Evolutionary conservation across 164 flowering plant genomes (phyloP), one percentile per base, ranked within the genome.

Genomic region (Taxillus chinensis): DNA sequence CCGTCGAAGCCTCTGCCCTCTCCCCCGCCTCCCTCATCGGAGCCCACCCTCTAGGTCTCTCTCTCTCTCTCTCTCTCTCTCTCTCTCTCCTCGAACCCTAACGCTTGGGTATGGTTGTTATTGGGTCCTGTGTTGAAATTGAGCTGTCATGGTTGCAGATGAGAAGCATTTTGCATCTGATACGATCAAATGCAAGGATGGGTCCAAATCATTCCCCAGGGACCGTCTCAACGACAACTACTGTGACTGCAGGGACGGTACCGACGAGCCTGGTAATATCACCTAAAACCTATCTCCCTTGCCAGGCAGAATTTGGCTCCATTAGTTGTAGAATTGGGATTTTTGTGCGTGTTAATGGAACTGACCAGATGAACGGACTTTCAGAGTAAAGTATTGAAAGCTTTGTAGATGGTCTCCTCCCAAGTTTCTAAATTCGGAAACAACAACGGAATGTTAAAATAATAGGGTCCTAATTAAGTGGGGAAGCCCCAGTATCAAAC

Each of bases 161-260:
- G 86, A 76, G 73, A 79, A 76, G 64, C 86, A 82, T 66, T 90
- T 49, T 45, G 70, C 67, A 3, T 68, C 86, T 1, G 80, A 77
- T 53, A 73, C 74, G 64, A 84, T 90, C 45, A 74, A 77, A 40
- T 90, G 91, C 79, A 90, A 75, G 76, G 92, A 90, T 53, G 86
- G 88, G 3, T 86, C 95, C 2, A 86, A 77, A 52, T 72, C 73
- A 14, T 82, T 90, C 73, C 64, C 78, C 37, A 74, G 73, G 67
- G 82, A 74, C 65, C 84, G 84, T 46, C 62, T 86, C 56, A 90
- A 90, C 64, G 97, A 90, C 71, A 68, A 84, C 55, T 90, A 80
- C 73, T 90, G 97, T 45, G 97, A 88, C 62, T 90, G 95, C 63
- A 49, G 64, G 37, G 95, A 88, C 62, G 97, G 92, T 39, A 83